Evolutionary conservation across 192 early-diverging fungal genomes (phyloP).

Genomic region (Geranomyces variabilis): DNA sequence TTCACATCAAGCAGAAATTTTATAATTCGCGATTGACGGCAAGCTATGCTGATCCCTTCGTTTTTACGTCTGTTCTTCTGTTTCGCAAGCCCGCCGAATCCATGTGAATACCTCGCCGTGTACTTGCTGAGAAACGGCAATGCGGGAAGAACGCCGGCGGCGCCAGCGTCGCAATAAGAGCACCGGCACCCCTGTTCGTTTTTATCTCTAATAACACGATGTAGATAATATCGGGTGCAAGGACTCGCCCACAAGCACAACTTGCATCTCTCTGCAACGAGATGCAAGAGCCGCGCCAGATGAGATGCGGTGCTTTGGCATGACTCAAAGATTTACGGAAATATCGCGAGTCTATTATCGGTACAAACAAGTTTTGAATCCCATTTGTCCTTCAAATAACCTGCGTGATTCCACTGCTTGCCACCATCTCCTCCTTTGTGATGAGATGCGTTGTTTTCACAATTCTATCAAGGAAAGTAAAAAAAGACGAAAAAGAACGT

Average conservation of each 20-base stretch:
- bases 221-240: neutral
- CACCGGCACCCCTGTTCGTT: neutral
- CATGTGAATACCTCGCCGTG: constrained; percentile 49
- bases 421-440: constrained; percentile 64
- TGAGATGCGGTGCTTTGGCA: too few relatives aligned
- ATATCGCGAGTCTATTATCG: too few relatives aligned
- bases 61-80: neutral
- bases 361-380: too few relatives aligned
- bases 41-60: neutral
- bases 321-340: too few relatives aligned
- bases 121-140: constrained; percentile 46
- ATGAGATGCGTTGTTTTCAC: constrained; percentile 82
- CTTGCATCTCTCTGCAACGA: too few relatives aligned
- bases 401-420: constrained; percentile 40
- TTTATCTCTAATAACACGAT: neutral
- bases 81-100: constrained; percentile 48
- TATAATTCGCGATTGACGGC: too few relatives aligned
- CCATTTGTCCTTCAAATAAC: constrained; percentile 35
- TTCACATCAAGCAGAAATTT: too few relatives aligned
- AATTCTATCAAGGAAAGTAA: constrained; percentile 55
- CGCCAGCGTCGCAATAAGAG: too few relatives aligned
- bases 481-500: neutral
- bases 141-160: neutral
- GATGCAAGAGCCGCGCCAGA: too few relatives aligned
- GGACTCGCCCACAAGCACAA: too few relatives aligned